phyloP scores from a whole-genome alignment of 352 stramenopile genomes.

The Phytophthora pinifolia region DNA sequence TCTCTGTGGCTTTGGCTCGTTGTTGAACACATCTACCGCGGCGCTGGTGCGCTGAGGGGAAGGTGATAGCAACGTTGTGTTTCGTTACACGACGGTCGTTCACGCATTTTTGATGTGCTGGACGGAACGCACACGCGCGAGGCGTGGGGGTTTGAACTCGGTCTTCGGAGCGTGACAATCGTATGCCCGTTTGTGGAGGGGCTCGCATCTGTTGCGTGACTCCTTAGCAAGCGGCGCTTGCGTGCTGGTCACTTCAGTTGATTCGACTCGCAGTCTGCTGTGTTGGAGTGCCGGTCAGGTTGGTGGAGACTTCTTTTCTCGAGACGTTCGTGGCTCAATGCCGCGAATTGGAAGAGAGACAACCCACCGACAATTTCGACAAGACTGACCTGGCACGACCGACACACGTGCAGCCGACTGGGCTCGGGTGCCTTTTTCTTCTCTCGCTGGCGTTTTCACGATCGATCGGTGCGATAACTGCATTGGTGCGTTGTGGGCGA shows the following conservation, averaged over 20 bases:
- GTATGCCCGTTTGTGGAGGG: constrained; percentile 12
- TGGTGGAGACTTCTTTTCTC: constrained; percentile 18
- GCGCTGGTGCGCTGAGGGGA: constrained; percentile 30
- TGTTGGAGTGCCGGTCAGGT: constrained; percentile 28
- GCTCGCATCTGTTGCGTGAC: too few relatives aligned
- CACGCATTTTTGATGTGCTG: constrained; percentile 22
- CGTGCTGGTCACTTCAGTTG: constrained; percentile 20
- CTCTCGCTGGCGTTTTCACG: constrained; percentile 23
- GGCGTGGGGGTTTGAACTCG: constrained; percentile 26
- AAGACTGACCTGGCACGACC: constrained; percentile 16
- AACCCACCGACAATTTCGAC: constrained; percentile 11
- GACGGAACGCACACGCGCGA: constrained; percentile 23
- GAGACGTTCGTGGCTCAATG: too few relatives aligned
- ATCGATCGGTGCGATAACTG: constrained; percentile 37
- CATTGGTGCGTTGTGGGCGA: constrained; percentile 46
- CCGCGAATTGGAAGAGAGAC: constrained; percentile 2
- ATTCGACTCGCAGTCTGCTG: constrained; percentile 25
- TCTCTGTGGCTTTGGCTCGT: constrained; percentile 19
- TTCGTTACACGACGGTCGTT: constrained; percentile 24
- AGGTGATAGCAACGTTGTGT: constrained; percentile 31
- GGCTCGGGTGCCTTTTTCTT: constrained; percentile 33
- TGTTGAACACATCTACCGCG: constrained; percentile 19
- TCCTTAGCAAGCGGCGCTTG: constrained; percentile 9
- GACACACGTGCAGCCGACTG: constrained; percentile 20
- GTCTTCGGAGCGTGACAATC: constrained; percentile 25